phyloP scores from a whole-genome alignment of 2,329 filamentous ascomycete genomes.

The Tetracladium maxilliforme region DNA sequence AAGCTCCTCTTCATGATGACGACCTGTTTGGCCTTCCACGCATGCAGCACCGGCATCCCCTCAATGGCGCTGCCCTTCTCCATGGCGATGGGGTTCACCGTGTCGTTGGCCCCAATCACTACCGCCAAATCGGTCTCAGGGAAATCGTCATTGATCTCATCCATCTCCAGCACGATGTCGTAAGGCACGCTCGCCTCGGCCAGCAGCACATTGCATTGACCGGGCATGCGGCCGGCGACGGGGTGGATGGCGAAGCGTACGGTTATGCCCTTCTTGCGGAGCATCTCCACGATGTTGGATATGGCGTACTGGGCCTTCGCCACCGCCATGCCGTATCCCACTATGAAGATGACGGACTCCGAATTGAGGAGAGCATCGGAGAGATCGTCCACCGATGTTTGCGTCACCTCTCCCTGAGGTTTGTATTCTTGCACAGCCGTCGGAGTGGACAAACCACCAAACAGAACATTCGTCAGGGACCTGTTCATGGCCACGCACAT shows the following conservation, averaged over 20 bases:
- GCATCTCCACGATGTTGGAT: slow-evolving; percentile 60
- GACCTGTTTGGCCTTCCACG: slow-evolving; percentile 88
- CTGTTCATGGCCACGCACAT: slow-evolving; percentile 87
- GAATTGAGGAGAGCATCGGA: slow-evolving; percentile 62
- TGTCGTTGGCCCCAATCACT: slow-evolving; percentile 86
- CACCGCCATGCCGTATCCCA: slow-evolving; percentile 89
- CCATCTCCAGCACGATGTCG: slow-evolving; percentile 89
- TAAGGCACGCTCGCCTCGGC: slow-evolving; percentile 82
- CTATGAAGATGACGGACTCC: slow-evolving; percentile 74
- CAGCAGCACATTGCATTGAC: slow-evolving; percentile 81
- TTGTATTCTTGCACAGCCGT: slow-evolving; percentile 51
- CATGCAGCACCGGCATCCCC: slow-evolving; percentile 84
- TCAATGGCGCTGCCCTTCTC: slow-evolving; percentile 75
- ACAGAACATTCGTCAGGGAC: slow-evolving; percentile 76
- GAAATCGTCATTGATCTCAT: slow-evolving; percentile 92
- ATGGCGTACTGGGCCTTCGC: slow-evolving; percentile 89
- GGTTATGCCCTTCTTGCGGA: slow-evolving; percentile 62
- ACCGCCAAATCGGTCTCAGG: slow-evolving; percentile 71
- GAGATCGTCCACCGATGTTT: slow-evolving; percentile 68
- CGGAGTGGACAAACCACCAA: slow-evolving; percentile 62
- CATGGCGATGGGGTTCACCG: slow-evolving; percentile 78
- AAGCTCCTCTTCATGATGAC: slow-evolving; percentile 88
- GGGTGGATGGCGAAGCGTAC: slow-evolving; percentile 86
- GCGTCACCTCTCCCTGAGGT: slow-evolving; percentile 66
- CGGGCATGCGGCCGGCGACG: slow-evolving; percentile 83